Base-by-base conservation (phyloP, 2,329 filamentous ascomycete genomes). In the Botrytis hyacinthi region DNA sequence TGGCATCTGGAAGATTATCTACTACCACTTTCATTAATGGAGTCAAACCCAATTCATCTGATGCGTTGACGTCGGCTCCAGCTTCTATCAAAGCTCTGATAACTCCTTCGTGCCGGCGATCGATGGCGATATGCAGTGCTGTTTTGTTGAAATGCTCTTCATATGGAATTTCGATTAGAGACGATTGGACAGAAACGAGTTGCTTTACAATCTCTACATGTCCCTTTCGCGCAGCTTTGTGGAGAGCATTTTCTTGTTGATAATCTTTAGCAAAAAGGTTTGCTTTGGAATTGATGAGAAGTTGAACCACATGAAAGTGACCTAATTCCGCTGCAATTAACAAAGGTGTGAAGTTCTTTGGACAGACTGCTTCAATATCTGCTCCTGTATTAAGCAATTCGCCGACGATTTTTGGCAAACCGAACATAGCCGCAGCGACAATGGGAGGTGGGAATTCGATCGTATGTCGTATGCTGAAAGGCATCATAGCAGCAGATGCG, bases 221-320 rank as follows among this genome's bases (percentile, higher is more conserved):
- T 16, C 68, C 68, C n/a, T 35, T 29, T 35, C 35, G 20, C 7
- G 42, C 4, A 26, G 57, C 68, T 46, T 59, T 65, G 37, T 61
- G 67, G 6, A 73, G 46, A 12, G 71, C 29, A 48, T n/a, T 73
- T 20, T 51, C n/a, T 46, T 32, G 29, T n/a, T 10, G 40, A 32
- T 48, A 12, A 60, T 73, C 66, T 46, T 48, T 57, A 46, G 72
- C 67, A 1, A 44, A 18, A 59, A 65, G 40, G 14, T 73, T 59
- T 22, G 68, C 51, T 20, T 66, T 71, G 26, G 44, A 48, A 20
- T 20, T 22, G 22, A 73, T 42, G 6, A 70, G n/a, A 0, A 46
- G 54, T 4, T 46, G 32, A 37, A 71, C 60, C 18, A 71, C 59
- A 8, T 44, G 35, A 1, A 4, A 63, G 26, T 74, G 51, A 4